Evolutionary conservation across 495 filamentous ascomycete genomes (phyloP).

Genomic region (Penicillium egyptiacum): DNA sequence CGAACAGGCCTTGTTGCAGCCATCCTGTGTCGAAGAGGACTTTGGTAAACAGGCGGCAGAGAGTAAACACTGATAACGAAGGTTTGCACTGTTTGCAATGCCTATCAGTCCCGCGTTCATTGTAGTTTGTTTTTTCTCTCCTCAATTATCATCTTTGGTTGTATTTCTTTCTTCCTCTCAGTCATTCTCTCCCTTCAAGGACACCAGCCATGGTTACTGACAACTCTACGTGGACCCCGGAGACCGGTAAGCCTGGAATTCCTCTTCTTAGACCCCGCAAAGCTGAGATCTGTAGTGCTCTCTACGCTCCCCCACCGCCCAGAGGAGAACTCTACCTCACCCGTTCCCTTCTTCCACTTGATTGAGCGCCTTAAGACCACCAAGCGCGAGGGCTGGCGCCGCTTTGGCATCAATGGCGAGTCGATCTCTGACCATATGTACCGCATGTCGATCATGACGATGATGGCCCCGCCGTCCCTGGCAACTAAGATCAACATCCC

Average conservation of each 20-base stretch:
- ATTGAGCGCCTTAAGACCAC: conserved; percentile 92
- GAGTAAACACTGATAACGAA: conserved; percentile 30
- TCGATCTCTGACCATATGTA: conserved; percentile 99
- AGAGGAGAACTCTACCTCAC: conserved; percentile 62
- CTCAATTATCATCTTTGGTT: conserved; percentile 8
- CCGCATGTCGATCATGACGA: conserved; percentile 94
- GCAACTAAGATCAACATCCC: conserved; percentile 67
- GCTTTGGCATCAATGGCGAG: conserved; percentile 77
- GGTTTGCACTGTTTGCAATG: conserved; percentile 38
- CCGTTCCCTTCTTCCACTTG: conserved; percentile 89
- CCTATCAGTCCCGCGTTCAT: conserved; percentile 11
- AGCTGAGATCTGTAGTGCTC: conserved; percentile 36
- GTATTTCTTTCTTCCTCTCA: conserved; percentile 12
- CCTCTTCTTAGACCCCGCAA: not conserved
- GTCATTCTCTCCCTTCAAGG: conserved; percentile 15
- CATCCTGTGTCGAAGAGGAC: conserved; percentile 27
- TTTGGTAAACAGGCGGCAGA: conserved; percentile 18
- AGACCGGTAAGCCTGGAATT: conserved; percentile 17
- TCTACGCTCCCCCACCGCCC: conserved; percentile 52
- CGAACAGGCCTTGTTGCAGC: conserved; percentile 33
- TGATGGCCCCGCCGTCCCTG: conserved; percentile 83
- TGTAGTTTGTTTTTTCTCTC: conserved; percentile 11
- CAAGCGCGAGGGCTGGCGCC: conserved; percentile 92
- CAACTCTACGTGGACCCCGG: conserved; percentile 19
- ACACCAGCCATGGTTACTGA: conserved; percentile 30